phyloP scores from a whole-genome alignment of 148 eudicot genomes.

The Rhododendron mucronatum region DNA sequence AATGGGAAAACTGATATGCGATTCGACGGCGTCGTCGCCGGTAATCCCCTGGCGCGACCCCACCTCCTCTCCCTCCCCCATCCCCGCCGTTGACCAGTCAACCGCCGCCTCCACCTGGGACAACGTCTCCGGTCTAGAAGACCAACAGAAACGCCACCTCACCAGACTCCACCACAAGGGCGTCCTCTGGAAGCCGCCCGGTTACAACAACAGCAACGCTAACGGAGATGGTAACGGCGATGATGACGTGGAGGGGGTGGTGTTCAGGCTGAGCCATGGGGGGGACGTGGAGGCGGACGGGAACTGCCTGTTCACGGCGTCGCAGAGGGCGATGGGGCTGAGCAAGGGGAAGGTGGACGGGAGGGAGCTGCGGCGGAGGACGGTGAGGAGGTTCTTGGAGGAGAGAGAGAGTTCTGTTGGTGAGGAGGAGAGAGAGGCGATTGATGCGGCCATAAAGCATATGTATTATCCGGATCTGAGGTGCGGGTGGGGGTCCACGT shows the following conservation, averaged over 20 bases:
- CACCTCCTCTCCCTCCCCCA: conserved; percentile 16
- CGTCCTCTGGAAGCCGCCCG: conserved; percentile 71
- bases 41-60: conserved; percentile 58
- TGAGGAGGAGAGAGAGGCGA: conserved; percentile 32
- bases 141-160: conserved; percentile 43
- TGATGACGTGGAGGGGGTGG: conserved; percentile 15
- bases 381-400: conserved; percentile 56
- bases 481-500: conserved; percentile 80
- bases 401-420: conserved; percentile 38
- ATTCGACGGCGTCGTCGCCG: conserved; percentile 48
- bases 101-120: conserved; percentile 43
- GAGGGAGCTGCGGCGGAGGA: conserved; percentile 52
- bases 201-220: conserved; percentile 1
- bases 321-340: conserved; percentile 41
- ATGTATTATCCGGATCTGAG: conserved; percentile 77
- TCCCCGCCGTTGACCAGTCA: conserved; percentile 19
- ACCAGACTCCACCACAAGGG: conserved; percentile 53
- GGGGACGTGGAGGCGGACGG: conserved; percentile 92
- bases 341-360: conserved; percentile 14
- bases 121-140: conserved; percentile 58
- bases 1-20: conserved; percentile 86
- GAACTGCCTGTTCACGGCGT: conserved; percentile 75
- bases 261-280: conserved; percentile 69
- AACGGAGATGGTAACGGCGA: conserved; percentile 14
- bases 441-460: conserved; percentile 51